Evolutionary conservation across 257 asterid genomes (phyloP).

Genomic region (Parsonsia alboflavescens): DNA sequence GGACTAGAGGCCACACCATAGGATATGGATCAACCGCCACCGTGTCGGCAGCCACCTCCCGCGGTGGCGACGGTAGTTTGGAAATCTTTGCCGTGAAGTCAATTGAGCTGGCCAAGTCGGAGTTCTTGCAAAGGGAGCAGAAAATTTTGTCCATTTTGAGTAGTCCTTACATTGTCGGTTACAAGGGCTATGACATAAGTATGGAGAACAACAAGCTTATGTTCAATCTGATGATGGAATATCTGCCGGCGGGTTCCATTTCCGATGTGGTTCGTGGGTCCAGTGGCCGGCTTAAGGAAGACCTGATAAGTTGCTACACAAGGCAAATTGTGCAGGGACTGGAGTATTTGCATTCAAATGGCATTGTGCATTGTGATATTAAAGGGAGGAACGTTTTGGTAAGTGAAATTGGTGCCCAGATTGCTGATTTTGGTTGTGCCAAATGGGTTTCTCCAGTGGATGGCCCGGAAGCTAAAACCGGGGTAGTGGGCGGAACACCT

Average conservation of each 20-base stretch:
- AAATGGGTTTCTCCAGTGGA: conserved; percentile 20
- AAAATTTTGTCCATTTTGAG: conserved; percentile 37
- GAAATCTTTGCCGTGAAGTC: conserved; percentile 66
- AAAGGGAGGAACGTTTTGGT: conserved; percentile 62
- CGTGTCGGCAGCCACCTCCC: conserved; percentile 44
- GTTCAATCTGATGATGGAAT: conserved; percentile 59
- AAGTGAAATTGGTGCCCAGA: conserved; percentile 37
- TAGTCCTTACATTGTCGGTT: conserved; percentile 37
- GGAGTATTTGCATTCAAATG: conserved; percentile 55
- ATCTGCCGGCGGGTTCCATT: conserved; percentile 41
- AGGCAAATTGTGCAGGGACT: conserved; percentile 45
- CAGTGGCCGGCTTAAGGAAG: conserved; percentile 39
- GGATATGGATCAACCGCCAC: conserved; percentile 75
- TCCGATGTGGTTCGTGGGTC: conserved; percentile 25
- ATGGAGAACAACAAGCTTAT: conserved; percentile 26
- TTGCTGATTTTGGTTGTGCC: conserved; percentile 75
- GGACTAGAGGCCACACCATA: conserved; percentile 64
- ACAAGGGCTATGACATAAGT: conserved; percentile 46
- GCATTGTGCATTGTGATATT: conserved; percentile 72
- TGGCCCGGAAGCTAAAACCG: not conserved
- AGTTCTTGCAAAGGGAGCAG: conserved; percentile 43
- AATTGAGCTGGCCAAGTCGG: conserved; percentile 37
- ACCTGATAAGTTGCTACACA: conserved; percentile 28
- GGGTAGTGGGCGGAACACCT: conserved; percentile 54
- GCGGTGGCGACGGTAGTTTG: conserved; percentile 23